These are phyloP conservation scores for Ustanciosporium gigantosporum DNA, from an alignment of 1,284 basidiomycete genomes.

Conservation along the genomic window DNA sequence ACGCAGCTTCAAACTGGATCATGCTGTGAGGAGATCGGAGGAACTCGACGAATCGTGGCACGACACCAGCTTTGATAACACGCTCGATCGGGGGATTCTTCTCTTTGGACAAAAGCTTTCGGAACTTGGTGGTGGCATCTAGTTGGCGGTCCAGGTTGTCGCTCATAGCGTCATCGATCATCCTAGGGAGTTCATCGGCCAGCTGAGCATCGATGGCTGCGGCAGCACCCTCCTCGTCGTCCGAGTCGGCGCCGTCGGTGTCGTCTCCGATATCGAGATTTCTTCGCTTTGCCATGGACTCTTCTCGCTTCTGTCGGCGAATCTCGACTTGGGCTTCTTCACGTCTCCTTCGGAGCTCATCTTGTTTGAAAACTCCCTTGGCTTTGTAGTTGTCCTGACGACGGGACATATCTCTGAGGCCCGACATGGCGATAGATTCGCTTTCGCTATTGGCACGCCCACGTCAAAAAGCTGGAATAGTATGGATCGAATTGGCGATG, in stretches of 20 bases:
- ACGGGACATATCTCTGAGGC: constrained; percentile 51
- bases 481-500: no score
- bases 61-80: constrained; percentile 96
- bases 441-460: no score
- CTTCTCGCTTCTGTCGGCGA: constrained; percentile 59
- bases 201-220: constrained; percentile 66
- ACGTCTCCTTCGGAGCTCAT: constrained; percentile 58
- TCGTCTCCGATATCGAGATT: constrained; percentile 54
- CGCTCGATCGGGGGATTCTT: constrained; percentile 99
- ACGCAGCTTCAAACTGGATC: constrained; percentile 99
- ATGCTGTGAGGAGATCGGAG: constrained; percentile 84
- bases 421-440: constrained; percentile 48
- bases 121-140: constrained; percentile 91
- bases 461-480: no score
- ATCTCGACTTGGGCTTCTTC: constrained; percentile 61
- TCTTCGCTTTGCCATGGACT: constrained; percentile 60
- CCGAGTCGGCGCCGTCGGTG: constrained; percentile 54
- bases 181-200: constrained; percentile 73
- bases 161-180: constrained; percentile 91
- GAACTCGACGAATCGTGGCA: constrained; percentile 96
- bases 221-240: constrained; percentile 51
- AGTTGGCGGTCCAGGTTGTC: constrained; percentile 87
- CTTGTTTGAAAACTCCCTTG: constrained; percentile 59
- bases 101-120: constrained; percentile 94
- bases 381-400: constrained; percentile 59